These are phyloP conservation scores for Trichoderma hamatum DNA, from an alignment of 2,329 filamentous ascomycete genomes.

Conservation along the genomic window DNA sequence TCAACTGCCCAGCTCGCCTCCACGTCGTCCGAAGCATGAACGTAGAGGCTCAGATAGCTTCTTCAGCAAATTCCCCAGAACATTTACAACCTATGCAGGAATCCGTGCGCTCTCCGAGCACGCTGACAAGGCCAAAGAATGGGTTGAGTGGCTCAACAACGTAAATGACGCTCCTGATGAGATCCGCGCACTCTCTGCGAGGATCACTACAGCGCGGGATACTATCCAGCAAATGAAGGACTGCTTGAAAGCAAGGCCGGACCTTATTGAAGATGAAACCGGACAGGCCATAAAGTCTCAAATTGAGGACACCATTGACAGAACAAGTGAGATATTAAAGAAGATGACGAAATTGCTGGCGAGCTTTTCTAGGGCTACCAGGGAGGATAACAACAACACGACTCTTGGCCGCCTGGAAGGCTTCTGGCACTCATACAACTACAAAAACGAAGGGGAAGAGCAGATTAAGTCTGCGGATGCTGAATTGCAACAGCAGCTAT, in stretches of 20 bases:
- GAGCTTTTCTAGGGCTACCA: constrained; percentile 34
- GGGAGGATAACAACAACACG: constrained; percentile 32
- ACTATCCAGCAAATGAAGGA: constrained; percentile 40
- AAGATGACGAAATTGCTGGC: constrained; percentile 39
- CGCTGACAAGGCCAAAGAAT: constrained; percentile 40
- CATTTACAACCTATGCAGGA: constrained; percentile 35
- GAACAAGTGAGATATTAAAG: constrained; percentile 34
- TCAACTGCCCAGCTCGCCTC: not conserved
- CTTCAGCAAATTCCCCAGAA: constrained; percentile 31
- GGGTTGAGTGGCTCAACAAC: constrained; percentile 40
- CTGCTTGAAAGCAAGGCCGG: constrained; percentile 36
- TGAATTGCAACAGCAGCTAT: constrained; percentile 37
- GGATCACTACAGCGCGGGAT: constrained; percentile 37
- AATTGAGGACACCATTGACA: constrained; percentile 37
- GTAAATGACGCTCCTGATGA: constrained; percentile 39
- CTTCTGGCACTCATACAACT: constrained; percentile 42
- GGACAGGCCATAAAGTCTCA: constrained; percentile 36
- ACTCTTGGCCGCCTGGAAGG: constrained; percentile 34
- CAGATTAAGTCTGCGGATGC: constrained; percentile 38
- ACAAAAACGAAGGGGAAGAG: constrained; percentile 39
- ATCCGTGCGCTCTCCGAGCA: constrained; percentile 35
- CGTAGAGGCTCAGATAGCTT: constrained; percentile 20
- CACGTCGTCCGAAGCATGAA: constrained; percentile 13
- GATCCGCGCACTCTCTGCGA: constrained; percentile 35
- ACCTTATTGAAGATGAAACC: constrained; percentile 38